These are phyloP conservation scores for Lactarius tabidus DNA, from an alignment of 768 basidiomycete species.

Conservation along the genomic window DNA sequence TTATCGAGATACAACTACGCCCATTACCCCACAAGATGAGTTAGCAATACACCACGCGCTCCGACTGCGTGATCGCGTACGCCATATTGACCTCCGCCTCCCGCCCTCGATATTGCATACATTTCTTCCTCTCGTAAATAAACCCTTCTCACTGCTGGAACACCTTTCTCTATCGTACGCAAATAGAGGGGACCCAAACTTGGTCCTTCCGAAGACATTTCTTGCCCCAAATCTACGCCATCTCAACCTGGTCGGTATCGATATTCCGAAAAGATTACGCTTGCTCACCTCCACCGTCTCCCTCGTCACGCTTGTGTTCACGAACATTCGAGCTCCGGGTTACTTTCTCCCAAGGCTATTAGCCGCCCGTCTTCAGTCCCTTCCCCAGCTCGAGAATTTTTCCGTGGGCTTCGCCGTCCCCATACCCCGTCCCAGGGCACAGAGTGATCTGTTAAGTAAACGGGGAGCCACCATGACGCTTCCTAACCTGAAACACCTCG, in stretches of 20 bases:
- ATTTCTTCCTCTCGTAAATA: fast-evolving
- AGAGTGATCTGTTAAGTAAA: neutral
- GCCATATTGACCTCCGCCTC: neutral
- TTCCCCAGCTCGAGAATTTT: neutral
- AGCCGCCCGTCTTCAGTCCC: neutral
- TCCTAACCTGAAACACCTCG: neutral
- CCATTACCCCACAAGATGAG: neutral
- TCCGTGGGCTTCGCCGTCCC: neutral
- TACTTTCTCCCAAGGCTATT: neutral
- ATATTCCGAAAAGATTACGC: neutral
- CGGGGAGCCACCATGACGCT: neutral
- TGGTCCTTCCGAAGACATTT: neutral
- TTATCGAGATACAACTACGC: neutral
- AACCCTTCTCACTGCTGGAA: neutral
- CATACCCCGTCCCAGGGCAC: neutral
- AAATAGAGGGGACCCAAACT: neutral
- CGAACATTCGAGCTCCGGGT: neutral
- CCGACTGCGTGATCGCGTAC: neutral
- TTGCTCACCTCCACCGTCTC: neutral
- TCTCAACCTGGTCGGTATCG: neutral
- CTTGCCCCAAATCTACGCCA: neutral
- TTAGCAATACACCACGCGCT: neutral
- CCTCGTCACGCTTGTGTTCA: neutral
- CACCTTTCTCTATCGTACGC: neutral
- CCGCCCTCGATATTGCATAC: neutral